These are phyloP conservation scores for Xerocomus brunneocitrinus DNA, from an alignment of 768 basidiomycete genomes.

Conservation along the genomic window DNA sequence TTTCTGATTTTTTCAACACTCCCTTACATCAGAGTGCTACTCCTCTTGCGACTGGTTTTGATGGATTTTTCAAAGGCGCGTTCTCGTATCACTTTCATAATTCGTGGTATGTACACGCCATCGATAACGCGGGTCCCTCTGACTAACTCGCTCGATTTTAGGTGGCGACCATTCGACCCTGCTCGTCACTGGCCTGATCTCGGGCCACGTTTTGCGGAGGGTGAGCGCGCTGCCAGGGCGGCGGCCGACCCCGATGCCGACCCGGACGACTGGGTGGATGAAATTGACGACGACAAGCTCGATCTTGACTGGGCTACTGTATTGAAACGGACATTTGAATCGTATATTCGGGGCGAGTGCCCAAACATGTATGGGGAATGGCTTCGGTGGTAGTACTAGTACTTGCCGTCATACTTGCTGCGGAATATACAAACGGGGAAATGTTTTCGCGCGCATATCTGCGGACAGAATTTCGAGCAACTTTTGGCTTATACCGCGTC, in stretches of 20 bases:
- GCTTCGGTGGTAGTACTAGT: slow-evolving; percentile 25
- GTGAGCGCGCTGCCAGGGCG: not conserved
- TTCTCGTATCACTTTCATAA: slow-evolving; percentile 96
- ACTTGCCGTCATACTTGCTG: slow-evolving; percentile 5
- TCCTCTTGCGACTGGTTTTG: slow-evolving; percentile 70
- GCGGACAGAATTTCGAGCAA: slow-evolving; percentile 16
- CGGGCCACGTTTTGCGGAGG: slow-evolving; percentile 48
- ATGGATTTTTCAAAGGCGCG: slow-evolving; percentile 52
- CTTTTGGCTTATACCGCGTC: not conserved
- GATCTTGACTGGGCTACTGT: slow-evolving; percentile 78
- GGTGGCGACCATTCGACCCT: not conserved
- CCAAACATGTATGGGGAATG: slow-evolving; percentile 94
- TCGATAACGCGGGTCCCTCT: not conserved
- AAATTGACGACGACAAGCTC: not conserved
- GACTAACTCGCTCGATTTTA: not conserved
- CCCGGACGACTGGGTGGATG: not conserved
- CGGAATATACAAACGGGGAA: slow-evolving; percentile 24
- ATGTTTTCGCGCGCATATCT: slow-evolving; percentile 21
- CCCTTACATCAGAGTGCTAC: not conserved
- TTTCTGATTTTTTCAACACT: not conserved
- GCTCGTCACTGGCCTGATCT: slow-evolving; percentile 68
- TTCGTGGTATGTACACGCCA: slow-evolving; percentile 53
- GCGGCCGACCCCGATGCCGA: not conserved
- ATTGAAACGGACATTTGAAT: slow-evolving; percentile 40
- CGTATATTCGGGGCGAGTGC: slow-evolving; percentile 76